Conservation (phyloP, 2,329 filamentous ascomycete genomes). For the Phialocephala sp. region DNA sequence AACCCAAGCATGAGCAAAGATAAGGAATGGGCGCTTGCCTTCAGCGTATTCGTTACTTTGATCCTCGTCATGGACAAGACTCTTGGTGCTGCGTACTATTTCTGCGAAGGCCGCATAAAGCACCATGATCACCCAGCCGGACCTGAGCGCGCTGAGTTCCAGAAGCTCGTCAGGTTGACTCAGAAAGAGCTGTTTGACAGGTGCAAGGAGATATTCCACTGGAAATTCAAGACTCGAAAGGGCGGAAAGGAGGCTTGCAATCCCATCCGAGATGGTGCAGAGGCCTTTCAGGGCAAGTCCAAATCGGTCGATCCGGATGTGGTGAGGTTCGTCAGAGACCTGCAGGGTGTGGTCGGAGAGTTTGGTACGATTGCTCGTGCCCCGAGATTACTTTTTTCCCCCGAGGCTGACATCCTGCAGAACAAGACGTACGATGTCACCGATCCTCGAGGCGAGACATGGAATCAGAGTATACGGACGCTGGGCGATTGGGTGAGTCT, state of each 20-base stretch:
- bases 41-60: constrained; percentile 39
- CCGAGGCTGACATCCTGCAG: constrained; percentile 32
- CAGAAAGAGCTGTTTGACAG: constrained; percentile 41
- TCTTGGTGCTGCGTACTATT: constrained; percentile 32
- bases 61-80: constrained; percentile 41
- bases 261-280: constrained; percentile 41
- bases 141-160: constrained; percentile 33
- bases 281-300: constrained; percentile 36
- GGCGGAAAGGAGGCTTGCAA: constrained; percentile 43
- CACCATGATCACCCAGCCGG: constrained; percentile 31
- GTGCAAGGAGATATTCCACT: constrained; percentile 44
- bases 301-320: constrained; percentile 34
- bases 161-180: constrained; percentile 35
- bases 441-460: constrained; percentile 23
- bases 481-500: constrained; percentile 28
- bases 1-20: constrained; percentile 36
- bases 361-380: constrained; percentile 34
- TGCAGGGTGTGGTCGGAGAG: constrained; percentile 34
- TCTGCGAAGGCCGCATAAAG: constrained; percentile 35
- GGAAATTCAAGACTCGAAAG: constrained; percentile 43
- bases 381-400: background rate
- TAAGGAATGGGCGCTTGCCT: constrained; percentile 41
- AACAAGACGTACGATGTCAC: constrained; percentile 33
- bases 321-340: constrained; percentile 33
- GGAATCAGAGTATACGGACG: constrained; percentile 36